Evolutionary conservation across 1,284 basidiomycete genomes (phyloP).

Genomic region (Microbotryomycetes sp.): DNA sequence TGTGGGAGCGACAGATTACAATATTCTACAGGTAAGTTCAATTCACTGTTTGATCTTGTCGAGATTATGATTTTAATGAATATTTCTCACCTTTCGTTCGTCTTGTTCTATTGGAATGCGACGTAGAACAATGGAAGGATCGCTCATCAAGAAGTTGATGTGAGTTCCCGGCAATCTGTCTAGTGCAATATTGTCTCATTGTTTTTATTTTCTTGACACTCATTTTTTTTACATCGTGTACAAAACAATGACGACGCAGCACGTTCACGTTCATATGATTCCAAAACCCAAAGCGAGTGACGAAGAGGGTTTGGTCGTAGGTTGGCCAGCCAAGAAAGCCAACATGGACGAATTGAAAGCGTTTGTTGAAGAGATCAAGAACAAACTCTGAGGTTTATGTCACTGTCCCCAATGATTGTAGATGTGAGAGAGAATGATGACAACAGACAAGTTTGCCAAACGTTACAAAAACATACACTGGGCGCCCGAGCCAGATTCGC

Average conservation of each 20-base stretch:
- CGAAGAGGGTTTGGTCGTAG: conserved; percentile 45
- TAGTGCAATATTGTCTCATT: not conserved
- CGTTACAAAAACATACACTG: no score
- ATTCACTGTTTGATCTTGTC: not conserved
- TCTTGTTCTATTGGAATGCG: not conserved
- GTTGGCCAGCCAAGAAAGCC: conserved; percentile 44
- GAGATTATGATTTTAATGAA: conserved; percentile 6
- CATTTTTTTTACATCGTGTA: no score
- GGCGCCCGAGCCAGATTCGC: no score
- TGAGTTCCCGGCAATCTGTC: no score
- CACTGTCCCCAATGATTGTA: not conserved
- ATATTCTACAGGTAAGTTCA: conserved; percentile 44
- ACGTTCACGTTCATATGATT: conserved; percentile 43
- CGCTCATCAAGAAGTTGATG: conserved; percentile 31
- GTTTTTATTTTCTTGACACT: no score
- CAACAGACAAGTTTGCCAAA: no score
- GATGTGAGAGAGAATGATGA: not conserved
- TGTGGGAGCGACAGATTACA: conserved; percentile 44
- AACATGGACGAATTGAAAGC: conserved; percentile 43
- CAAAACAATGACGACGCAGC: conserved; percentile 4
- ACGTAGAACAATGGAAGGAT: conserved; percentile 35
- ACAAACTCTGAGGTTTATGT: conserved; percentile 36
- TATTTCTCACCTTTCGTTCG: not conserved
- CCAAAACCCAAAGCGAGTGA: conserved; percentile 43
- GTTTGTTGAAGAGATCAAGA: conserved; percentile 35